A percentile compares a stretch with the other conserved stretches of the same genome.
Evolutionary conservation across 805 yeast genomes (phyloP).

Genomic region (Pichia nakasei): DNA sequence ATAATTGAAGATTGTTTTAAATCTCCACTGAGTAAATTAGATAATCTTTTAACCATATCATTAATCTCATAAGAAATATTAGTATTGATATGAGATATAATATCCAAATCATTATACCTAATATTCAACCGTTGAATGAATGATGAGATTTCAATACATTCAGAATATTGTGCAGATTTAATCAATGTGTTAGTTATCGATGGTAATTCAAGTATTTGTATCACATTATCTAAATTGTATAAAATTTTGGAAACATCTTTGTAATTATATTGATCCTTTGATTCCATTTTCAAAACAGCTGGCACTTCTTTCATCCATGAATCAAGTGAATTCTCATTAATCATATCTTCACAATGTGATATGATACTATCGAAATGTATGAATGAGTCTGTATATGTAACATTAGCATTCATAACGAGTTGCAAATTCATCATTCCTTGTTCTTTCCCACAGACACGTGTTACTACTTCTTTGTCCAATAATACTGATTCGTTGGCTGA

Average conservation of each 20-base stretch:
- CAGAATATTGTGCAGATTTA: constrained; percentile 77
- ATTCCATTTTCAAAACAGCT: neutral
- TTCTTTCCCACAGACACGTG: neutral
- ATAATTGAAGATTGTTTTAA: constrained; percentile 70
- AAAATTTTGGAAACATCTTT: constrained; percentile 30
- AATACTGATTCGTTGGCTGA: constrained; percentile 27
- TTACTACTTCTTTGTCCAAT: constrained; percentile 2
- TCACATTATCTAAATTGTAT: constrained; percentile 58
- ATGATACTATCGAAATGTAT: constrained; percentile 2
- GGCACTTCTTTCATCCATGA: neutral
- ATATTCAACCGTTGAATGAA: constrained; percentile 60
- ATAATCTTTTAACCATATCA: constrained; percentile 58
- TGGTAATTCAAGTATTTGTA: constrained; percentile 79
- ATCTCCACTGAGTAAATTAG: constrained; percentile 63
- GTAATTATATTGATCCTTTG: neutral
- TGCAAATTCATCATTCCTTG: constrained; percentile 26
- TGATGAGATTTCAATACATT: constrained; percentile 76
- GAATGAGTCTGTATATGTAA: constrained; percentile 1
- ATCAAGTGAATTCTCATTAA: neutral
- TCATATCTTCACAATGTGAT: neutral
- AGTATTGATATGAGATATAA: constrained; percentile 41
- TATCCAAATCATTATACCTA: constrained; percentile 53
- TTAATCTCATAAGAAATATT: constrained; percentile 49
- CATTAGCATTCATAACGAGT: constrained; percentile 30
- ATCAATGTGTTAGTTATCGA: constrained; percentile 78